A percentile compares a stretch with the other conserved stretches of the same genome.
These are phyloP conservation scores for Nakaseomyces bracarensis DNA, from an alignment of 1,139 yeast genomes.

Conservation along the genomic window DNA sequence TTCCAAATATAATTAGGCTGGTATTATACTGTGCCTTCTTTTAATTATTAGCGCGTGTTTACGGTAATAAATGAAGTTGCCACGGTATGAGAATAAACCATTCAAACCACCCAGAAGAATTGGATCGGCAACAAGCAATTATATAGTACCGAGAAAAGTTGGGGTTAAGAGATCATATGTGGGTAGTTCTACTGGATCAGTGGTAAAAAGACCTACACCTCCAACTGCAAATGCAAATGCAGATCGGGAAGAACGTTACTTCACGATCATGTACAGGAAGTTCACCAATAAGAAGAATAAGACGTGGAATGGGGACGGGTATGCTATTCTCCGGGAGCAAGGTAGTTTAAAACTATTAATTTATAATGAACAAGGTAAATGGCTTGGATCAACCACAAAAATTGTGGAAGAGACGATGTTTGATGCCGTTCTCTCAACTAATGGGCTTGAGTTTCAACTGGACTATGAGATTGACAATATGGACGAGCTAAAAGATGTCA, in stretches of 20 bases:
- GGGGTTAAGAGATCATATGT: conserved; percentile 1
- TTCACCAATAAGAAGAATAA: conserved; percentile 69
- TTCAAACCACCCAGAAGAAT: conserved; percentile 31
- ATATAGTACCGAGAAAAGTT: background rate
- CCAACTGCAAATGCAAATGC: no score
- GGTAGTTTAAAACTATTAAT: conserved; percentile 18
- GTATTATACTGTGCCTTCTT: no score
- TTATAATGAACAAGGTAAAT: conserved; percentile 29
- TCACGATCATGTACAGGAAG: conserved; percentile 59
- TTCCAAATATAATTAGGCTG: no score
- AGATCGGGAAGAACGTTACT: conserved; percentile 12
- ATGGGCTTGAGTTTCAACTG: conserved; percentile 47
- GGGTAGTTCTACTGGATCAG: background rate
- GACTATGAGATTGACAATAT: conserved; percentile 37
- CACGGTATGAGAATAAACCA: conserved; percentile 30
- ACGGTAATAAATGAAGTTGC: conserved; percentile 15
- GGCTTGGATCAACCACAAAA: conserved; percentile 22
- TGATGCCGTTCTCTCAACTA: conserved; percentile 42
- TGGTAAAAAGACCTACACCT: background rate
- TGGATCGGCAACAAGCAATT: background rate
- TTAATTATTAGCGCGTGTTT: background rate
- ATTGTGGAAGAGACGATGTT: conserved; percentile 25
- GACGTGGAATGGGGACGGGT: conserved; percentile 94
- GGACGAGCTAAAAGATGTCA: conserved; percentile 11
- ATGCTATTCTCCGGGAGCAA: conserved; percentile 31